phyloP scores from a whole-genome alignment of 2,329 filamentous ascomycete genomes.

The Exserohilum turcica region DNA sequence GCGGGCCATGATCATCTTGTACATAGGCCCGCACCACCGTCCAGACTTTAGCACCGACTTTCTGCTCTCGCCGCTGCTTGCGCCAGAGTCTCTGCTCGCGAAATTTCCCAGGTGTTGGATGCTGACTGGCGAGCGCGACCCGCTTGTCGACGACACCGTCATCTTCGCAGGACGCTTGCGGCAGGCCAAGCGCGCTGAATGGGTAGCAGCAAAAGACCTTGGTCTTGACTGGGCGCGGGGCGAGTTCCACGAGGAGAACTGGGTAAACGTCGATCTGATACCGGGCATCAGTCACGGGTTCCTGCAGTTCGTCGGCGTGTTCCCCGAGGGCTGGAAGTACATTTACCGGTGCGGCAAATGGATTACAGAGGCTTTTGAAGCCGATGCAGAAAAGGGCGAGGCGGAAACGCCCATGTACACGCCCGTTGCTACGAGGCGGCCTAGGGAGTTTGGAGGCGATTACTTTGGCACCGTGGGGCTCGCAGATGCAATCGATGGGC shows the following conservation, averaged over 20 bases:
- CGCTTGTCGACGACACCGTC: conserved; percentile 93
- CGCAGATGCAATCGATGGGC: conserved; percentile 69
- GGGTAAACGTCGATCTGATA: conserved; percentile 81
- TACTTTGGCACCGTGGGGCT: conserved; percentile 79
- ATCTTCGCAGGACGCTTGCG: conserved; percentile 91
- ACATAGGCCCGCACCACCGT: conserved; percentile 89
- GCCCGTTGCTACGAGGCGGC: conserved; percentile 2
- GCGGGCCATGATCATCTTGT: conserved; percentile 97
- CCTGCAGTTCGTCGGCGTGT: conserved; percentile 85
- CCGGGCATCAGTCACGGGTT: conserved; percentile 94
- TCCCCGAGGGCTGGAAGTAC: conserved; percentile 87
- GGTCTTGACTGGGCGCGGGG: conserved; percentile 59
- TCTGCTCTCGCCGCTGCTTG: conserved; percentile 84
- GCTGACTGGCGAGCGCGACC: conserved; percentile 91
- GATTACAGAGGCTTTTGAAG: conserved; percentile 78
- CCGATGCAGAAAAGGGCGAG: conserved; percentile 32
- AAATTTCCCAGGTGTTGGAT: conserved; percentile 95
- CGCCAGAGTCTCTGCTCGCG: conserved; percentile 80
- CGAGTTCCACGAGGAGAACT: conserved; percentile 72
- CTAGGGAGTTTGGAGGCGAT: conserved; percentile 61
- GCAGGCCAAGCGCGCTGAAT: conserved; percentile 70
- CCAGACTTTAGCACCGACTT: conserved; percentile 93
- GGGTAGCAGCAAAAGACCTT: conserved; percentile 61
- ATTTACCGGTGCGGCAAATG: conserved; percentile 78
- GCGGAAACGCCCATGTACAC: conserved; percentile 22